phyloP scores from a whole-genome alignment of 75 land plant genomes.

The Isoetes taiwanensis region DNA sequence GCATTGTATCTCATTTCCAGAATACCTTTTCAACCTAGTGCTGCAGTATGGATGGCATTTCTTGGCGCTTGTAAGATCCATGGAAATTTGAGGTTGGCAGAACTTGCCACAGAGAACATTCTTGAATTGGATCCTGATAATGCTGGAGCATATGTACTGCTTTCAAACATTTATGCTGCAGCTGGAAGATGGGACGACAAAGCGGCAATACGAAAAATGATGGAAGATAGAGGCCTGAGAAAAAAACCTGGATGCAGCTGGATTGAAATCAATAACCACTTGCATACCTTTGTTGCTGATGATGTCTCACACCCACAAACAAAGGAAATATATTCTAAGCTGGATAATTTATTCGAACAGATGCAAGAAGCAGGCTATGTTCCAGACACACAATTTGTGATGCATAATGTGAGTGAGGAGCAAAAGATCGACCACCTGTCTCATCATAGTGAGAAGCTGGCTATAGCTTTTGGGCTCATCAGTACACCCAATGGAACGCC shows the following conservation, averaged over 20 bases:
- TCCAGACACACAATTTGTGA: not conserved
- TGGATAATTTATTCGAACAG: not conserved
- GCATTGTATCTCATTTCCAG: not conserved
- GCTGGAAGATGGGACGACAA: slow-evolving; percentile 6
- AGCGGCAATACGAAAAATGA: not conserved
- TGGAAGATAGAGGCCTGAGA: not conserved
- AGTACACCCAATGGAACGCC: not conserved
- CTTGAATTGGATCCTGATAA: not conserved
- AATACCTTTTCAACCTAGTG: not conserved
- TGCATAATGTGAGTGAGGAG: not conserved
- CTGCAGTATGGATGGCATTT: not conserved
- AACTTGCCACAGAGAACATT: not conserved
- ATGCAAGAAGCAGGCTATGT: not conserved
- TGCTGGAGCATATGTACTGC: not conserved
- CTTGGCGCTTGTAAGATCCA: not conserved
- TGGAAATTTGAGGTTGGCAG: not conserved
- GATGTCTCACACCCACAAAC: not conserved
- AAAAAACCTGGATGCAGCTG: not conserved
- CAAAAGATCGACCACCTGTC: not conserved
- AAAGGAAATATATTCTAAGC: slow-evolving; percentile 1
- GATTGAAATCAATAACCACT: not conserved
- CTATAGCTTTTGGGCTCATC: slow-evolving; percentile 3
- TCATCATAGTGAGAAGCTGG: slow-evolving; percentile 1
- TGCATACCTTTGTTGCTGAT: not conserved
- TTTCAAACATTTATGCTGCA: slow-evolving; percentile 1